These are phyloP conservation scores for Podospora bellae-mahoneyi DNA, from an alignment of 495 filamentous ascomycete genomes.

Conservation along the genomic window DNA sequence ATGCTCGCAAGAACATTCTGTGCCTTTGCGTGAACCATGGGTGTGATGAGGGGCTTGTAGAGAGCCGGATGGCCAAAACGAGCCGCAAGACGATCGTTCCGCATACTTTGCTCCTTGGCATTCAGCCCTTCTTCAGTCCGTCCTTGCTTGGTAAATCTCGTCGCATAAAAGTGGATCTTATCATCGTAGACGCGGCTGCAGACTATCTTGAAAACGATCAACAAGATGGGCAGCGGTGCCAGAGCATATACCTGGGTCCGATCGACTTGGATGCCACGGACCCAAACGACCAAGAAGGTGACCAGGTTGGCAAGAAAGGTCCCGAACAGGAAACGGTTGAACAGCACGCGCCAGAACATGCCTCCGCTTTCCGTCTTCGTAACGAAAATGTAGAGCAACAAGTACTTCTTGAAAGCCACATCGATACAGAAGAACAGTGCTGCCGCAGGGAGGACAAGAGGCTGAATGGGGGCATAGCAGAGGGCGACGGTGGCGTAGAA, in stretches of 20 bases:
- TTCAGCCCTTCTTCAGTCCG: slow-evolving; percentile 40
- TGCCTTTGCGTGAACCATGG: slow-evolving; percentile 92
- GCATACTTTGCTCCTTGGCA: slow-evolving; percentile 41
- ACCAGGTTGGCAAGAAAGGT: slow-evolving; percentile 74
- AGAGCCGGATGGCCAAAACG: slow-evolving; percentile 91
- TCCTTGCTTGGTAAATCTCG: slow-evolving; percentile 59
- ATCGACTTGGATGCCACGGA: slow-evolving; percentile 43
- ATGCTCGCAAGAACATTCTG: slow-evolving; percentile 75
- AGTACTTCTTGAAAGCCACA: slow-evolving; percentile 88
- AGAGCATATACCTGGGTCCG: slow-evolving; percentile 63
- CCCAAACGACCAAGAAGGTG: slow-evolving; percentile 69
- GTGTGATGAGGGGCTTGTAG: slow-evolving; percentile 82
- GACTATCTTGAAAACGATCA: slow-evolving; percentile 83
- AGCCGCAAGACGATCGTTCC: slow-evolving; percentile 68
- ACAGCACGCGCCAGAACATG: slow-evolving; percentile 85
- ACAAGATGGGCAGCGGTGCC: slow-evolving; percentile 72
- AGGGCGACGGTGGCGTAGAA: slow-evolving; percentile 90
- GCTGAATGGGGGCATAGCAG: slow-evolving; percentile 82
- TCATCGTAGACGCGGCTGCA: slow-evolving; percentile 74
- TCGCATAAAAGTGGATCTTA: slow-evolving; percentile 71
- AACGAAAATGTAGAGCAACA: slow-evolving; percentile 88
- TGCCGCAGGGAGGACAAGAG: slow-evolving; percentile 82
- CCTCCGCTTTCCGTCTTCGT: slow-evolving; percentile 96
- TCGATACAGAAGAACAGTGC: slow-evolving; percentile 89
- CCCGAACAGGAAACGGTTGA: slow-evolving; percentile 87